Conservation (phyloP, 192 early-diverging fungal species). For the Rhizophagus prolifer region DNA sequence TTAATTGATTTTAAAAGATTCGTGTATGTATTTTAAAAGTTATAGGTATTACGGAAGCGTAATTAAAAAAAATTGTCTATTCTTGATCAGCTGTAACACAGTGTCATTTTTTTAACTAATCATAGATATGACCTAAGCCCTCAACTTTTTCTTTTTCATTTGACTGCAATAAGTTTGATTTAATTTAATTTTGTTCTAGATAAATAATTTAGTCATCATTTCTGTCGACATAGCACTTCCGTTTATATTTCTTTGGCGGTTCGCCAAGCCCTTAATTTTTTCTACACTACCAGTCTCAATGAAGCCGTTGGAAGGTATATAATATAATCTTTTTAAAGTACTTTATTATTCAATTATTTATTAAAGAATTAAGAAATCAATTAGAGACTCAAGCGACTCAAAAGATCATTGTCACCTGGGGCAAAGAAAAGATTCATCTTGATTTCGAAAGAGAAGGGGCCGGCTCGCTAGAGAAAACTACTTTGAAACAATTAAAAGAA, state of each 20-base stretch:
- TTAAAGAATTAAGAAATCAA: neutral
- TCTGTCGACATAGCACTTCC: slow-evolving; percentile 1
- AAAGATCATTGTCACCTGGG: slow-evolving; percentile 13
- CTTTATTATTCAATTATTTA: neutral
- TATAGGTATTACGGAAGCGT: too few relatives aligned
- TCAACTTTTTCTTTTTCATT: too few relatives aligned
- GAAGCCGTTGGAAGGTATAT: neutral
- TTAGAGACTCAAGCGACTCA: neutral
- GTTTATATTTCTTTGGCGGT: slow-evolving; percentile 7
- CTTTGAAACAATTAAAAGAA: slow-evolving; percentile 73
- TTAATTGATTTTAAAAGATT: too few relatives aligned
- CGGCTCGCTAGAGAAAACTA: slow-evolving; percentile 48
- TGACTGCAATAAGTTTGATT: too few relatives aligned
- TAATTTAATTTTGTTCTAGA: too few relatives aligned
- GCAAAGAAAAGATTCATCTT: slow-evolving; percentile 20
- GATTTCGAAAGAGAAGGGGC: slow-evolving; percentile 38
- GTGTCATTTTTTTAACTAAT: too few relatives aligned
- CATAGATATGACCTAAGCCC: too few relatives aligned
- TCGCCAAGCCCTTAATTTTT: neutral
- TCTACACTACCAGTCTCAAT: neutral
- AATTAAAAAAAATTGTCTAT: too few relatives aligned
- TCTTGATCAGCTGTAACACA: too few relatives aligned
- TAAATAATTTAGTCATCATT: neutral
- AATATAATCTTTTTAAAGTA: neutral
- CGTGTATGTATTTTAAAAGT: too few relatives aligned